Conservation (phyloP, 2,329 filamentous ascomycete genomes). For the Alternaria solani region DNA sequence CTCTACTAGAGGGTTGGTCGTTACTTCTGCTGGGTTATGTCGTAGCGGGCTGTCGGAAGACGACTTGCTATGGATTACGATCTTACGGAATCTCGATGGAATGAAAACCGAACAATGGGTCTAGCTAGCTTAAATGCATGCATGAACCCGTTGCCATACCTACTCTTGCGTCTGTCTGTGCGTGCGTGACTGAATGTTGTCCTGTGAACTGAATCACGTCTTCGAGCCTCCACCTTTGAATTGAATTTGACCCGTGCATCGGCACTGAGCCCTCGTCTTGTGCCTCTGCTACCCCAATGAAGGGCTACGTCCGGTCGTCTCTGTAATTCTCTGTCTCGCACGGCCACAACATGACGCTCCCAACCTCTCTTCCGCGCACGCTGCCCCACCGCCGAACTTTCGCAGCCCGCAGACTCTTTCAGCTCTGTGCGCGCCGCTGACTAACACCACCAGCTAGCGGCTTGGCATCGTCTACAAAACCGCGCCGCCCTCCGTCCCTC, state of each 20-base stretch:
- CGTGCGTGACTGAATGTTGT: not conserved
- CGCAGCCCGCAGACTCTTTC: not conserved
- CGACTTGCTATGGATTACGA: slow-evolving; percentile 25
- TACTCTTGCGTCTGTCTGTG: not conserved
- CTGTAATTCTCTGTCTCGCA: not conserved
- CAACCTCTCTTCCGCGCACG: slow-evolving; percentile 1
- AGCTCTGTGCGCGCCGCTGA: slow-evolving; percentile 8
- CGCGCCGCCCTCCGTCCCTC: slow-evolving; percentile 29
- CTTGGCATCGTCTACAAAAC: slow-evolving; percentile 30
- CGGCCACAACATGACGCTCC: not conserved
- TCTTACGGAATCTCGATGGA: slow-evolving; percentile 31
- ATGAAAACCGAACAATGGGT: slow-evolving; percentile 24
- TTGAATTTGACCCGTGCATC: not conserved
- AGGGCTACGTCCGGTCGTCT: not conserved
- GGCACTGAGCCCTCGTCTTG: not conserved
- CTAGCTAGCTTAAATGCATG: slow-evolving; percentile 46
- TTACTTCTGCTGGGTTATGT: slow-evolving; percentile 26
- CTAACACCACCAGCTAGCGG: not conserved
- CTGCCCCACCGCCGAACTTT: slow-evolving; percentile 8
- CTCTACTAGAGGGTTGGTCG: slow-evolving; percentile 75
- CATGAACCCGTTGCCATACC: slow-evolving; percentile 31
- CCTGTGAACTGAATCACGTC: not conserved
- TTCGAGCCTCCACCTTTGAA: not conserved
- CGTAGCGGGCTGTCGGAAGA: slow-evolving; percentile 27
- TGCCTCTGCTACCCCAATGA: not conserved